Conservation (phyloP, 2,329 filamentous ascomycete genomes). For the Apiospora phragmitis region DNA sequence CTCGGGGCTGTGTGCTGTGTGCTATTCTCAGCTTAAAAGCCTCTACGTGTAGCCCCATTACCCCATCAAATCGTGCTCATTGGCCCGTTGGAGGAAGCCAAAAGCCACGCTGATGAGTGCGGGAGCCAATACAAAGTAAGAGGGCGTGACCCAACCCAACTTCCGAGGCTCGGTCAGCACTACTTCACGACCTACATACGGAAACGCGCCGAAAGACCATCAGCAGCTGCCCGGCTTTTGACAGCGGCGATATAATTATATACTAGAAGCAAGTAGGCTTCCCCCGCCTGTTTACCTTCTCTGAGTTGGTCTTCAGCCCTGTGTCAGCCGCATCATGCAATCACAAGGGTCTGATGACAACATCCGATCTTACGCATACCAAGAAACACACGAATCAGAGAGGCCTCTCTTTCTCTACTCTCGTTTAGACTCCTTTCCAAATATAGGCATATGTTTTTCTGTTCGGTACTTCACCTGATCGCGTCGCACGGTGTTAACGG, state of each 20-base stretch:
- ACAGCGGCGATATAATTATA: background rate
- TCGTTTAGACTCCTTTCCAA: background rate
- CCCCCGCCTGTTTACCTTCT: background rate
- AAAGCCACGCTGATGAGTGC: background rate
- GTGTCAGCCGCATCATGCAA: background rate
- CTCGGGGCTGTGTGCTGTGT: background rate
- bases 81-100: background rate
- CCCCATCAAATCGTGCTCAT: background rate
- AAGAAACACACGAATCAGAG: background rate
- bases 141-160: background rate
- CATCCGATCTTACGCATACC: background rate
- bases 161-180: background rate
- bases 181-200: background rate
- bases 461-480: background rate
- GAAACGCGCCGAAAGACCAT: background rate
- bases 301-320: background rate
- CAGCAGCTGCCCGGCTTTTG: background rate
- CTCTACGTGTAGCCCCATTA: background rate
- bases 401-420: background rate
- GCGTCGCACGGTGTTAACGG: background rate
- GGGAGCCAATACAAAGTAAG: background rate
- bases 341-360: background rate
- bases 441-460: background rate
- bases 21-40: slow-evolving; percentile 8
- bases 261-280: background rate